Evolutionary conservation across 1,139 yeast genomes (phyloP), one percentile per base, ranked within the genome.

Genomic region (Zygosaccharomyces sapae): DNA sequence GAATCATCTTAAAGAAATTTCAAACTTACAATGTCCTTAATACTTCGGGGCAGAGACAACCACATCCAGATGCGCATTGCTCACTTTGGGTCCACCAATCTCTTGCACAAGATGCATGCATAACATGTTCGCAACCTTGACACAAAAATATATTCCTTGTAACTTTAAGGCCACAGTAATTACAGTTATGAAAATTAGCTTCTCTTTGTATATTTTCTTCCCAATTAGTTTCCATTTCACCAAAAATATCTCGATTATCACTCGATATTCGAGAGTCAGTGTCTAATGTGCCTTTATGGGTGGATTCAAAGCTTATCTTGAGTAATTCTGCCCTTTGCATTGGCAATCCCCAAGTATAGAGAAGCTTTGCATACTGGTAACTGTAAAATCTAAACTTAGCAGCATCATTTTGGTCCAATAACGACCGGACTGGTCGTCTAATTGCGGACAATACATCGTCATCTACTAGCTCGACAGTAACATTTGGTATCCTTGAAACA

Each of bases 51-150:
- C 96, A 88, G 7, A 65, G 57, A 61, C 97, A 90, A 0, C 96
- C 96, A 69, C 97, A 90, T 0, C 97, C 97, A 50, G 88, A 79
- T 0, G 95, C 84, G 66, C 97, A 90, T 57, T 83, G 88, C 38
- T 67, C 69, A 3, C 72, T 73, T 0, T 65, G 69, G 12, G 67
- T 69, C 90, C 95, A 89, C 97, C 97, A 90, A 46, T 75, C 76
- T 10, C 74, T 68, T 0, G 95, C 95, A 70, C 97, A 90, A 31
- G 74, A 72, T 1, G 86, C 77, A 62, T 90, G 97, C 55, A 85
- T 62, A 1, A 86, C 71, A 67, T 90, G 97, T 53, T 81, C 86
- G 67, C 97, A 90, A 36, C 70, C 71, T 5, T 79, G 74, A 61
- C 97, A 90, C 2, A 80, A 76, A 31, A 83, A 80, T 34, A 85